These are phyloP conservation scores for Mucor ambiguus DNA, from an alignment of 371 early-diverging fungal species.

Conservation along the genomic window DNA sequence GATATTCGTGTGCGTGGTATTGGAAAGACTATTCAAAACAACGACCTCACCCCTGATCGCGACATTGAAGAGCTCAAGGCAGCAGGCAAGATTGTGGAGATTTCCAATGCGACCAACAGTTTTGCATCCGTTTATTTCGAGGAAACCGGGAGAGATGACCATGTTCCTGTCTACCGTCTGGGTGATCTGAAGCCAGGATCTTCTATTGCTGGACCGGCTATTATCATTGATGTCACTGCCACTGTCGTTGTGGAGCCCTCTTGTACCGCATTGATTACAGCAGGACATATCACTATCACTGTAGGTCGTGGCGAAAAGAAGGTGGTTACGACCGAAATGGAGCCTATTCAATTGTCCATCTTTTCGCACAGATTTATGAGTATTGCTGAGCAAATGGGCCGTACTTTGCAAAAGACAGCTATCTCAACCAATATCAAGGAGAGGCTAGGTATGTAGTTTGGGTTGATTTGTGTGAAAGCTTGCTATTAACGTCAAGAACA, in stretches of 20 bases:
- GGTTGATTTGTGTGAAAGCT: neutral
- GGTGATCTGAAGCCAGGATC: constrained; percentile 65
- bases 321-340: constrained; percentile 61
- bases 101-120: constrained; percentile 28
- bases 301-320: constrained; percentile 54
- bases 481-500: constrained; percentile 24
- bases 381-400: constrained; percentile 98
- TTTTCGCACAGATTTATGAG: constrained; percentile 97
- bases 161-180: constrained; percentile 79
- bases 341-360: constrained; percentile 88
- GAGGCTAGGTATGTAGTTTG: constrained; percentile 48
- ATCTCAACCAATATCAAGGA: constrained; percentile 98
- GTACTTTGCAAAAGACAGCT: constrained; percentile 91
- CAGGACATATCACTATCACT: constrained; percentile 76
- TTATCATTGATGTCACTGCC: constrained; percentile 87
- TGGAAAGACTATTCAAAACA: constrained; percentile 57
- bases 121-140: constrained; percentile 81
- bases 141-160: constrained; percentile 58
- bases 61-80: constrained; percentile 44
- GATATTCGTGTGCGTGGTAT: constrained; percentile 92
- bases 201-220: constrained; percentile 80
- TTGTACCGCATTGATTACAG: constrained; percentile 77
- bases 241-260: constrained; percentile 88
- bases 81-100: constrained; percentile 13
- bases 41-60: constrained; percentile 40